Percentiles rank a stretch among this genome's conserved stretches.
Conservation (phyloP, 208 protist species). For the Crithidia expoeki region DNA sequence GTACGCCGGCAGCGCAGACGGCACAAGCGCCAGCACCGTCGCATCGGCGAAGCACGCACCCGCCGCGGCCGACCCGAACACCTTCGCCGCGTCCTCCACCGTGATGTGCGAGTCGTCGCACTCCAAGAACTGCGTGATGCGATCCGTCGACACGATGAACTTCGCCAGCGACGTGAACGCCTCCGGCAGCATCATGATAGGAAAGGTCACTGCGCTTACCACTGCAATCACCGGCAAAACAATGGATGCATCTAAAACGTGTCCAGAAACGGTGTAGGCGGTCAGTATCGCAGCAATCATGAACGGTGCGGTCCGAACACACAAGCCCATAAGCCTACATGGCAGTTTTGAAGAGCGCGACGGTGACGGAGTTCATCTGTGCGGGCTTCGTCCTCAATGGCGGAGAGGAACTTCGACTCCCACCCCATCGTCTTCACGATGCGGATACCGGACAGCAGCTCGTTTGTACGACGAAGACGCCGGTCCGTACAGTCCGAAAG, state of each 20-base stretch:
- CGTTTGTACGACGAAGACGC: slow-evolving; percentile 83
- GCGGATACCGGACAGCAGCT: slow-evolving; percentile 87
- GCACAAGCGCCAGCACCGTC: slow-evolving; percentile 30
- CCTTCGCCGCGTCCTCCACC: slow-evolving; percentile 26
- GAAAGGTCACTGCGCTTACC: slow-evolving; percentile 87
- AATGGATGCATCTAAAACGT: slow-evolving; percentile 62
- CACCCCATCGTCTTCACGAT: slow-evolving; percentile 93
- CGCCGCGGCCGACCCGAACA: slow-evolving; percentile 17
- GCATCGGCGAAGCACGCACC: slow-evolving; percentile 47
- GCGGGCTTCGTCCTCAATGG: slow-evolving; percentile 52
- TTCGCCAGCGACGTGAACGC: slow-evolving; percentile 67
- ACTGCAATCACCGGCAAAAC: slow-evolving; percentile 90
- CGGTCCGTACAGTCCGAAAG: slow-evolving; percentile 66
- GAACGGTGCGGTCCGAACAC: slow-evolving; percentile 58
- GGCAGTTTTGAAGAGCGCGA: slow-evolving; percentile 53
- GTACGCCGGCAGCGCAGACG: slow-evolving; percentile 31
- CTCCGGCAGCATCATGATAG: slow-evolving; percentile 89
- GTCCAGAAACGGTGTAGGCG: slow-evolving; percentile 46
- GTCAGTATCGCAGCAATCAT: slow-evolving; percentile 53
- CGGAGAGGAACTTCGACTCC: slow-evolving; percentile 64
- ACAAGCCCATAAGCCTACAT: slow-evolving; percentile 30
- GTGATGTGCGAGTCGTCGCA: slow-evolving; percentile 26
- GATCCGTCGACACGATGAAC: slow-evolving; percentile 71
- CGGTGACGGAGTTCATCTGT: slow-evolving; percentile 38
- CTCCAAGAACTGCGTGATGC: slow-evolving; percentile 77